A percentile compares a stretch with the other conserved stretches of the same genome.
phyloP scores from a whole-genome alignment of 2,329 filamentous ascomycete species.

The Hypoxylon sp. region DNA sequence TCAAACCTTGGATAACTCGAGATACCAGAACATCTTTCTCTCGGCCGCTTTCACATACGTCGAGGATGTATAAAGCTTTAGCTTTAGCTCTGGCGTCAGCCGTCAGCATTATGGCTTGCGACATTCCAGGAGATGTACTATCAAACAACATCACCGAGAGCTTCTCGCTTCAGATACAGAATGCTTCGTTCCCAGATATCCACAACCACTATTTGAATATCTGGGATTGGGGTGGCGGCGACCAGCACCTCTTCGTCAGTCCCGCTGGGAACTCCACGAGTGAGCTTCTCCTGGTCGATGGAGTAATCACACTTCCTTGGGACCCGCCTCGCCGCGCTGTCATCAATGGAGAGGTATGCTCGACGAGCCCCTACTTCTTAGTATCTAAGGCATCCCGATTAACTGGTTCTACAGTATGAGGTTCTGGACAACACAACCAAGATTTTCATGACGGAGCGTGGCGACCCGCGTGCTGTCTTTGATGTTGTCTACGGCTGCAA shows the following conservation, averaged over 20 bases:
- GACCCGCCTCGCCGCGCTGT: conserved; percentile 51
- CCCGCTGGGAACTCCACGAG: conserved; percentile 54
- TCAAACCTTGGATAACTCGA: neutral
- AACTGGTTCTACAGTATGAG: conserved; percentile 50
- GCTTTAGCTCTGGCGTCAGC: conserved; percentile 30
- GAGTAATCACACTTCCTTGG: conserved; percentile 52
- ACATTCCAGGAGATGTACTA: conserved; percentile 46
- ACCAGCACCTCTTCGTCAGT: conserved; percentile 55
- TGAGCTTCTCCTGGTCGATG: conserved; percentile 54
- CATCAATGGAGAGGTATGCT: conserved; percentile 58
- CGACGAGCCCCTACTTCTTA: neutral
- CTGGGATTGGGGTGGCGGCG: conserved; percentile 55
- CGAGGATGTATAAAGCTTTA: conserved; percentile 17
- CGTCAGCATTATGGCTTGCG: conserved; percentile 46
- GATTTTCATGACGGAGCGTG: conserved; percentile 60
- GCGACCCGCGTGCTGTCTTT: conserved; percentile 57
- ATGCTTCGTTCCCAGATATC: conserved; percentile 52
- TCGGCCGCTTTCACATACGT: neutral
- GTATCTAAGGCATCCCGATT: too few species aligned
- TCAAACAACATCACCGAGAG: conserved; percentile 51
- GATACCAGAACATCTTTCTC: neutral
- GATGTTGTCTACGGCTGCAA: conserved; percentile 57
- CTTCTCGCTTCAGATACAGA: conserved; percentile 55
- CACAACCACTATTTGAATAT: conserved; percentile 55
- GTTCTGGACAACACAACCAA: conserved; percentile 60